Percentiles rank a stretch among this genome's conserved stretches.
Evolutionary conservation across 257 asterid genomes (phyloP).

Genomic region (Rauvolfia tetraphylla): DNA sequence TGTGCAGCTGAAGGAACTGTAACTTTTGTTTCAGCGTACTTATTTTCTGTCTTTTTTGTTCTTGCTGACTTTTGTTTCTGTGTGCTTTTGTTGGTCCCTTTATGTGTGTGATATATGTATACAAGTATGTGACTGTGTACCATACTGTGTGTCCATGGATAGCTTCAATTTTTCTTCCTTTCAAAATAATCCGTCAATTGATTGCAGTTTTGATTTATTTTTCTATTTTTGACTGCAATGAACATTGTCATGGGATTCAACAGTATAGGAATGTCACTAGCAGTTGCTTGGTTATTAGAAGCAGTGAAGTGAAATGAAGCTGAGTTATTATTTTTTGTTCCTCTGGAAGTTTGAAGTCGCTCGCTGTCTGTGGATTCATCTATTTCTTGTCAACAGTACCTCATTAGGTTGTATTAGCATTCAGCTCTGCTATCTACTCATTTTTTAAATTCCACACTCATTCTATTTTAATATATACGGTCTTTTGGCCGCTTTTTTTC

Average conservation of each 20-base stretch:
- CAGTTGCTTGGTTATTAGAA: background rate
- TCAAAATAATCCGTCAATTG: background rate
- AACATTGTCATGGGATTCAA: background rate
- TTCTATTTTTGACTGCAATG: background rate
- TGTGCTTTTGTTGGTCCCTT: background rate
- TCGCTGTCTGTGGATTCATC: background rate
- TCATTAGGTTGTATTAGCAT: background rate
- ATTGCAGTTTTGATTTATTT: background rate
- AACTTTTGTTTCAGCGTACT: background rate
- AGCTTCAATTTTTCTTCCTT: background rate
- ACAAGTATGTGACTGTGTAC: background rate
- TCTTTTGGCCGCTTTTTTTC: too few species aligned
- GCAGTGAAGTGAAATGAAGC: background rate
- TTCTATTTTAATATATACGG: too few species aligned
- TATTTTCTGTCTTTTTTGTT: background rate
- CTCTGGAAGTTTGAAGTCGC: background rate
- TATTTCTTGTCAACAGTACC: background rate
- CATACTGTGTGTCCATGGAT: background rate
- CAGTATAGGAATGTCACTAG: background rate
- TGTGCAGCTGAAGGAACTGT: too few species aligned
- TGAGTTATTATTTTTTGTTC: background rate
- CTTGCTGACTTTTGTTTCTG: background rate
- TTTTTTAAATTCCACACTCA: background rate
- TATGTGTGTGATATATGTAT: background rate
- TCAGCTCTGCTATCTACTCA: background rate